Conservation (phyloP, 495 filamentous ascomycete species). For the Xeromyces bisporus region DNA sequence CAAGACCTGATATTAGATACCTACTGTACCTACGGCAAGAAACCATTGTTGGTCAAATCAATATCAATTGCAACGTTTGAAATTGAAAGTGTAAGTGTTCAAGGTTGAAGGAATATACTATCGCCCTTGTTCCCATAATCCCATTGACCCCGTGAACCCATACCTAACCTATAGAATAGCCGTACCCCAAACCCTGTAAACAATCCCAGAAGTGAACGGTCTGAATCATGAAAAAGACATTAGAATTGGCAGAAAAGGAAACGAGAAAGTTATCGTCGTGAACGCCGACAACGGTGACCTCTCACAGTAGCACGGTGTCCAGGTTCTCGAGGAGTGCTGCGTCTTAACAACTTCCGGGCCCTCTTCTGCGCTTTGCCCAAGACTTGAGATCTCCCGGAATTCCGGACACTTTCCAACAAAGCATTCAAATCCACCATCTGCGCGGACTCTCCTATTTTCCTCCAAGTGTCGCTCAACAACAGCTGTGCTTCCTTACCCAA, state of each 20-base stretch:
- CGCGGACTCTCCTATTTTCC: constrained; percentile 12
- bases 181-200: neutral
- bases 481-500: constrained; percentile 16
- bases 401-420: constrained; percentile 19
- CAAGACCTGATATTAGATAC: too few species aligned
- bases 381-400: constrained; percentile 13
- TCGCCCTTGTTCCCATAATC: neutral
- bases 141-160: neutral
- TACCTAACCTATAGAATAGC: constrained; percentile 3
- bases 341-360: constrained; percentile 18
- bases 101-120: too few species aligned
- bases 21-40: too few species aligned
- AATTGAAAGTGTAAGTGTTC: too few species aligned
- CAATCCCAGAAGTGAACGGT: constrained; percentile 3
- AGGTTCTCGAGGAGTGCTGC: constrained; percentile 2
- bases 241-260: constrained; percentile 2
- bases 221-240: constrained; percentile 4
- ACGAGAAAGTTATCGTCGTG: too few species aligned
- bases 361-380: constrained; percentile 23
- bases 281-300: neutral
- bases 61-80: too few species aligned
- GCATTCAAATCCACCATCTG: constrained; percentile 11
- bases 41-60: too few species aligned
- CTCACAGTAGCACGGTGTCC: neutral
- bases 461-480: constrained; percentile 16